Evolutionary conservation across 1,284 basidiomycete genomes (phyloP).

Genomic region (Ceratobasidium theobromae): DNA sequence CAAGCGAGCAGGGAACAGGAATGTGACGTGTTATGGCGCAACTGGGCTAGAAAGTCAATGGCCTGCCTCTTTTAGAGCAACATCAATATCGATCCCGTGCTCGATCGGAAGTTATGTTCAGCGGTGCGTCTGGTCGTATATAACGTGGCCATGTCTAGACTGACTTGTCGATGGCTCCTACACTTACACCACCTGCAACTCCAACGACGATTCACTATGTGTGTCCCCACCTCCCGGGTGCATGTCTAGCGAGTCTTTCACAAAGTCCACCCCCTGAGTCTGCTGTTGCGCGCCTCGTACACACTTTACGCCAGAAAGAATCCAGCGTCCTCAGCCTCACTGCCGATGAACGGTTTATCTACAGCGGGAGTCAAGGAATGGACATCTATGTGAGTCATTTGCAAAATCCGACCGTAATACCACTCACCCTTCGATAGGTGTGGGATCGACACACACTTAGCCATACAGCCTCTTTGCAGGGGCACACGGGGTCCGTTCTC

Average conservation of each 20-base stretch:
- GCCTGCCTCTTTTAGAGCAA: no score
- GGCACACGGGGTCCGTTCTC: constrained; percentile 85
- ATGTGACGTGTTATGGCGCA: no score
- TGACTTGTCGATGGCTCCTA: background rate
- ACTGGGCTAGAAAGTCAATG: no score
- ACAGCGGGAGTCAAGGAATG: constrained; percentile 78
- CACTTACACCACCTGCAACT: constrained; percentile 13
- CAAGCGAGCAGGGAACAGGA: background rate
- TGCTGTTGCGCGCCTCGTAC: constrained; percentile 40
- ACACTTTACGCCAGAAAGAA: constrained; percentile 67
- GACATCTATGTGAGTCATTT: constrained; percentile 63
- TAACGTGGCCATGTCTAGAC: background rate
- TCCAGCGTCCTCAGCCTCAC: constrained; percentile 77
- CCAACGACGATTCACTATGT: constrained; percentile 11
- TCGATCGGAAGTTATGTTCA: no score
- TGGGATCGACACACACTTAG: constrained; percentile 76
- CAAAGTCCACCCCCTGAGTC: constrained; percentile 14
- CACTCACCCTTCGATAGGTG: constrained; percentile 53
- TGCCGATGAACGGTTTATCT: constrained; percentile 72
- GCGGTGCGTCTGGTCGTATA: no score
- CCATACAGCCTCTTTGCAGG: constrained; percentile 70
- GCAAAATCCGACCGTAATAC: constrained; percentile 21
- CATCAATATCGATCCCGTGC: no score
- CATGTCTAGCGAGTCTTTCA: constrained; percentile 19
- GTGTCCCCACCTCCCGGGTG: constrained; percentile 19